A percentile compares a stretch with the other conserved stretches of the same genome.
Conservation (phyloP, 1,284 basidiomycete genomes). For the Cryptococcus floricola region DNA sequence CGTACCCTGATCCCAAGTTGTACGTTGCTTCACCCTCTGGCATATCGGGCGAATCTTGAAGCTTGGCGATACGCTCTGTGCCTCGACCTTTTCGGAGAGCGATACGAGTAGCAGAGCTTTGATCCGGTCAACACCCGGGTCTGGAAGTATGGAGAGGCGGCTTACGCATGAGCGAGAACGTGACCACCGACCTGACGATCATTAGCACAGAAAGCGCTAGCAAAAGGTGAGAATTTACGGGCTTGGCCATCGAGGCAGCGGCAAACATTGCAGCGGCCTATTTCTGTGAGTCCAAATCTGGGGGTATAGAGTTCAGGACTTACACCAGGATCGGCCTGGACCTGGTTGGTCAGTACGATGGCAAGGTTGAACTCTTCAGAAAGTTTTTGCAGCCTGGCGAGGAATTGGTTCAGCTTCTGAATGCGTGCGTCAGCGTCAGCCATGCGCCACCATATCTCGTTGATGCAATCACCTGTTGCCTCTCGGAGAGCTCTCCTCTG, state of each 20-base stretch:
- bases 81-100: conserved; percentile 66
- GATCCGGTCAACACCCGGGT: neutral
- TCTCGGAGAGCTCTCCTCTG: conserved; percentile 83
- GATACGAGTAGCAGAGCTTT: conserved; percentile 42
- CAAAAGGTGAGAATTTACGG: conserved; percentile 51
- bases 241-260: conserved; percentile 78
- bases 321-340: conserved; percentile 77
- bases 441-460: neutral
- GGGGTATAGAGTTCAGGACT: conserved; percentile 2
- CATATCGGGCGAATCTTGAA: conserved; percentile 86
- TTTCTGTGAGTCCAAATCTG: neutral
- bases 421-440: neutral
- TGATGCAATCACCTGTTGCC: conserved; percentile 60
- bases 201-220: neutral
- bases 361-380: conserved; percentile 81
- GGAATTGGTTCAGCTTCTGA: conserved; percentile 64
- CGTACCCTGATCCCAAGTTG: conserved; percentile 57
- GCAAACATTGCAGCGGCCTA: conserved; percentile 83
- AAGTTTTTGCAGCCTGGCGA: conserved; percentile 83
- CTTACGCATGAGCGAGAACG: conserved; percentile 48
- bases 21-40: conserved; percentile 90
- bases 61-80: conserved; percentile 91
- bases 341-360: conserved; percentile 86
- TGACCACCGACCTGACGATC: conserved; percentile 29
- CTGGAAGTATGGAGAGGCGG: neutral